phyloP scores from a whole-genome alignment of 768 basidiomycete genomes.

The Leccinum variicolor region DNA sequence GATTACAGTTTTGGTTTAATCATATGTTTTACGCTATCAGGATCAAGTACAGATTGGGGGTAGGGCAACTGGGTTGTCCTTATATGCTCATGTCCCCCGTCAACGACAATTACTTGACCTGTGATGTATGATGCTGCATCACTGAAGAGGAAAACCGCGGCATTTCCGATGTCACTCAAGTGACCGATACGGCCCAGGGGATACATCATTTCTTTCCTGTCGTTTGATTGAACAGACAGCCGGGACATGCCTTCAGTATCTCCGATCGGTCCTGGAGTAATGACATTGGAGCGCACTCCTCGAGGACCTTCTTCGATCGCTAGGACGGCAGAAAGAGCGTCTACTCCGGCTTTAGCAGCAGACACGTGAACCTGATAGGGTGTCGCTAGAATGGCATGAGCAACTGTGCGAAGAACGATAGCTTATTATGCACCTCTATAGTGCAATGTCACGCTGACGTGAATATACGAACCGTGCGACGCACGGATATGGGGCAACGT shows the following conservation, averaged over 20 bases:
- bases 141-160: slow-evolving; percentile 79
- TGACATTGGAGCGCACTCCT: slow-evolving; percentile 89
- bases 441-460: slow-evolving; percentile 88
- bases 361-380: slow-evolving; percentile 92
- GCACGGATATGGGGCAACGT: slow-evolving; percentile 72
- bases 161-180: slow-evolving; percentile 65
- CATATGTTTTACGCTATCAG: slow-evolving; percentile 45
- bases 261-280: slow-evolving; percentile 79
- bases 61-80: slow-evolving; percentile 52
- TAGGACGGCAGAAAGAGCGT: slow-evolving; percentile 81
- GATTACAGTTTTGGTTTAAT: slow-evolving; percentile 44
- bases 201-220: not conserved
- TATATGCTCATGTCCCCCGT: slow-evolving; percentile 61
- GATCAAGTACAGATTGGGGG: slow-evolving; percentile 64
- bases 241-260: slow-evolving; percentile 74
- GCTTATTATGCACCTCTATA: slow-evolving; percentile 52
- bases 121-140: slow-evolving; percentile 74
- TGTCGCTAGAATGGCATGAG: slow-evolving; percentile 43
- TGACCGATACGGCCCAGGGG: slow-evolving; percentile 55
- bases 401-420: not conserved
- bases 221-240: slow-evolving; percentile 31
- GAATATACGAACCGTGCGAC: slow-evolving; percentile 78
- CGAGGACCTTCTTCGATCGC: slow-evolving; percentile 94
- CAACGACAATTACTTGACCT: slow-evolving; percentile 68
- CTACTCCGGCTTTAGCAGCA: slow-evolving; percentile 92